Evolutionary conservation across 768 basidiomycete species (phyloP).

Genomic region (Cyclocybe cylindracea): DNA sequence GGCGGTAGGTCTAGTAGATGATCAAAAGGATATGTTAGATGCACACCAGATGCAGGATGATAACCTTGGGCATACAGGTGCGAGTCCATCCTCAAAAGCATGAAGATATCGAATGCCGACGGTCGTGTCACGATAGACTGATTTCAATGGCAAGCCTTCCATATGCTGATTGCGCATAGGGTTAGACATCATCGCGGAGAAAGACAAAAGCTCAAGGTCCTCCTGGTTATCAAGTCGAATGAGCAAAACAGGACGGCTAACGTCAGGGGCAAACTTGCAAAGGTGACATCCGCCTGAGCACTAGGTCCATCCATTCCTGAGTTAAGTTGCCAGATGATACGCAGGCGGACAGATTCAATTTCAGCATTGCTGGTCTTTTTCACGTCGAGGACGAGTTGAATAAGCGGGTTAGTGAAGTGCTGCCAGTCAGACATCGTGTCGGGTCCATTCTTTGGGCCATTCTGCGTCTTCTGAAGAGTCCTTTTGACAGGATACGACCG

Average conservation of each 20-base stretch:
- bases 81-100: constrained; percentile 30
- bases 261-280: constrained; percentile 49
- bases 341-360: constrained; percentile 64
- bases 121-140: constrained; percentile 71
- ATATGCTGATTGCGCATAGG: constrained; percentile 30
- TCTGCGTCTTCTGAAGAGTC: constrained; percentile 5
- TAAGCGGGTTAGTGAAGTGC: constrained; percentile 71
- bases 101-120: constrained; percentile 79
- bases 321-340: constrained; percentile 64
- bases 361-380: constrained; percentile 49
- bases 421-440: constrained; percentile 62
- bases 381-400: constrained; percentile 63
- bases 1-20: constrained; percentile 60
- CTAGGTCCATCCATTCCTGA: constrained; percentile 33
- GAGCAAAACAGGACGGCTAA: constrained; percentile 1
- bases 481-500: constrained; percentile 51
- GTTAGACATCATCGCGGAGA: constrained; percentile 47
- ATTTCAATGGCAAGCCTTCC: constrained; percentile 74
- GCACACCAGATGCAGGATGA: not conserved
- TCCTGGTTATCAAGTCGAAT: constrained; percentile 47
- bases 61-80: constrained; percentile 10
- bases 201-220: constrained; percentile 72
- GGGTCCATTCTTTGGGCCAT: constrained; percentile 17
- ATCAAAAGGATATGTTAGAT: not conserved
- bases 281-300: constrained; percentile 58